These are phyloP conservation scores for Corchorus olitorius DNA, from an alignment of 345 rosid genomes.

Conservation along the genomic window DNA sequence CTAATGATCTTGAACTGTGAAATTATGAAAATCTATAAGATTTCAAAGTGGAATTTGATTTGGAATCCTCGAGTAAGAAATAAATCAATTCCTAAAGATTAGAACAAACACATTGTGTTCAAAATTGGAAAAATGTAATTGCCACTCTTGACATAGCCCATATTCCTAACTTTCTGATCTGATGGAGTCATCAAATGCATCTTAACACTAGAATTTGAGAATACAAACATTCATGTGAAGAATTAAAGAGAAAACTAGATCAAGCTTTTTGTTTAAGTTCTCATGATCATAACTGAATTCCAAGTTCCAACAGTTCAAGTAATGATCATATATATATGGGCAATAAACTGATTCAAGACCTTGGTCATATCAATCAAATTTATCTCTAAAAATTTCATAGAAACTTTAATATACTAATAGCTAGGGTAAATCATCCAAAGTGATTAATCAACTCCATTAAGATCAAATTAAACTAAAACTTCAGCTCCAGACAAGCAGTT, in stretches of 20 bases:
- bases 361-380: background rate
- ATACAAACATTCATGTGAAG: too few species aligned
- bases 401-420: too few species aligned
- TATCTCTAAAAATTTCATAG: background rate
- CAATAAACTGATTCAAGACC: background rate
- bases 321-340: background rate
- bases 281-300: background rate
- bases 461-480: too few species aligned
- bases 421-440: background rate
- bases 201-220: too few species aligned
- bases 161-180: too few species aligned
- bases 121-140: too few species aligned
- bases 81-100: background rate
- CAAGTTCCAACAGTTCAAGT: background rate
- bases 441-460: background rate
- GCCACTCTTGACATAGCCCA: background rate
- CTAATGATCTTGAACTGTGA: background rate
- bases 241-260: background rate
- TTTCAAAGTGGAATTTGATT: background rate
- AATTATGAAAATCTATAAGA: background rate
- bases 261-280: background rate
- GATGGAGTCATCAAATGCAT: background rate
- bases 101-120: background rate
- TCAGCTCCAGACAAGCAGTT: background rate
- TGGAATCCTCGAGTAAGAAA: background rate